Conservation (phyloP, 164 flowering plant species). For the Akebia trifoliata region DNA sequence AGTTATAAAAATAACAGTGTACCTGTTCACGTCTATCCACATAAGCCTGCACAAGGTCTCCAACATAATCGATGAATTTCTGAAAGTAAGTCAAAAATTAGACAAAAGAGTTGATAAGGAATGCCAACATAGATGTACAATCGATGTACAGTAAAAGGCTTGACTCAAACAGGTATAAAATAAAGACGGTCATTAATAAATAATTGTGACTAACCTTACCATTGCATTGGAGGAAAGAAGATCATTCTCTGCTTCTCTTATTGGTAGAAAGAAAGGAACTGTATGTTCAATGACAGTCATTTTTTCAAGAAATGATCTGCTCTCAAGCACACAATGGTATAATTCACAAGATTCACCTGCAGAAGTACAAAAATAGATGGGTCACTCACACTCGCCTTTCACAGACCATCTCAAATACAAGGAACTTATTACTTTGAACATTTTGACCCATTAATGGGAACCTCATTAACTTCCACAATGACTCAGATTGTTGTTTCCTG, state of each 20-base stretch:
- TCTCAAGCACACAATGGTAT: constrained; percentile 91
- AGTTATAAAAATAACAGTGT: constrained; percentile 12
- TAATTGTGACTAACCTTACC: constrained; percentile 42
- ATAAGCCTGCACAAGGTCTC: constrained; percentile 88
- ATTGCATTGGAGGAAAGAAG: constrained; percentile 87
- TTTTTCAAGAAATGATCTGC: constrained; percentile 96
- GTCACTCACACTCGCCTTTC: neutral
- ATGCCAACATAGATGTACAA: too few relatives aligned
- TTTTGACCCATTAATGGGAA: neutral
- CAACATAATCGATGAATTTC: constrained; percentile 92
- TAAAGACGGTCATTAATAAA: neutral
- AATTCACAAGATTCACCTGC: constrained; percentile 86
- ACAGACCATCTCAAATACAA: neutral
- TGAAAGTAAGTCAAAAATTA: constrained; percentile 28
- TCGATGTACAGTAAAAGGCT: neutral
- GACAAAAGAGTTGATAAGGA: constrained; percentile 3
- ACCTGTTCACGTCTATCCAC: constrained; percentile 99
- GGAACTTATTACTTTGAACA: neutral
- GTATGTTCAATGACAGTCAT: constrained; percentile 95
- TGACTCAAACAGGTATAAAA: neutral
- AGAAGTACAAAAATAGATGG: constrained; percentile 15
- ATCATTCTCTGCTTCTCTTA: constrained; percentile 89
- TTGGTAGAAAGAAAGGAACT: constrained; percentile 89
- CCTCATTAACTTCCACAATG: neutral
- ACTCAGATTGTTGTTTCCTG: neutral